Percentiles rank a stretch among this genome's conserved stretches.
These are phyloP conservation scores for Mycena belliarum DNA, from an alignment of 768 basidiomycete genomes.

Conservation along the genomic window DNA sequence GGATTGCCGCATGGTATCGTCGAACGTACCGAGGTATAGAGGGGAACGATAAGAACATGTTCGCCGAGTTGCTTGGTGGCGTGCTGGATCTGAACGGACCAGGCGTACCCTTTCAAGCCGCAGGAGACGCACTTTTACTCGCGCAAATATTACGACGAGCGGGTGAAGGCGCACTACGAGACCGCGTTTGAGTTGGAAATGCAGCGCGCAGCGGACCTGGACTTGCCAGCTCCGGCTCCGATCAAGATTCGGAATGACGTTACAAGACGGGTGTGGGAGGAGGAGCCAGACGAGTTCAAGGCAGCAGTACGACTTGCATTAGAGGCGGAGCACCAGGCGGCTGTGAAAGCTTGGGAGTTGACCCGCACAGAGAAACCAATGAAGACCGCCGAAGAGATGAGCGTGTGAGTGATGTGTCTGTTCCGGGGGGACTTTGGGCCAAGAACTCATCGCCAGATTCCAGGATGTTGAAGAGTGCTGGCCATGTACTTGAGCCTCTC, in stretches of 20 bases:
- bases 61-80: background rate
- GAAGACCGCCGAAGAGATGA: background rate
- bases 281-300: background rate
- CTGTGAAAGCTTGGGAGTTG: background rate
- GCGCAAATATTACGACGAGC: background rate
- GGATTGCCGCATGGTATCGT: background rate
- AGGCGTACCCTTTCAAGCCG: background rate
- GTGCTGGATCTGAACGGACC: background rate
- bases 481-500: background rate
- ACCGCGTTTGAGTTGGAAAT: background rate
- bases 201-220: background rate
- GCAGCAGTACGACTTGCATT: background rate
- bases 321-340: background rate
- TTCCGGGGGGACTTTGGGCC: too few species aligned
- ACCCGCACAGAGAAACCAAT: background rate
- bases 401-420: constrained; percentile 1
- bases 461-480: background rate
- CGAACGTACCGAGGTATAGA: background rate
- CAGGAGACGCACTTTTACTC: background rate
- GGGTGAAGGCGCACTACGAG: background rate
- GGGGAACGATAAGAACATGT: background rate
- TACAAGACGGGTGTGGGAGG: background rate
- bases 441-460: too few species aligned
- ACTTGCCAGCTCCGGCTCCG: background rate
- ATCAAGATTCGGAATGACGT: background rate